Evolutionary conservation across 2,329 filamentous ascomycete genomes (phyloP).

Genomic region (Pseudodiploospora longispora): DNA sequence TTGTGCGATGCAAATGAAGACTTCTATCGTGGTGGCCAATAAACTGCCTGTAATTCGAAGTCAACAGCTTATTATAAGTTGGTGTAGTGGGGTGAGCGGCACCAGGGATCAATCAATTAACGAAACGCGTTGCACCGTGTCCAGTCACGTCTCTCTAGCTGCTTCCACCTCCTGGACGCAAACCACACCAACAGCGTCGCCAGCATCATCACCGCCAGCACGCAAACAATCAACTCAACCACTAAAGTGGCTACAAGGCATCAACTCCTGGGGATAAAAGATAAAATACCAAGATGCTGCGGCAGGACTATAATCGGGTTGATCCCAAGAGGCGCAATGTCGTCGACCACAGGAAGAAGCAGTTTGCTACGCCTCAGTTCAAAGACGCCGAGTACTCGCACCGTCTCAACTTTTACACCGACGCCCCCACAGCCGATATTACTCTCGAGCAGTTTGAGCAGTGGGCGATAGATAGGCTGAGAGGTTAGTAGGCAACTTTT

Average conservation of each 20-base stretch:
- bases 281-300: conserved; percentile 32
- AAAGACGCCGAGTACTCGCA: conserved; percentile 73
- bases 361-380: conserved; percentile 72
- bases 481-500: conserved; percentile 40
- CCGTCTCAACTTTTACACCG: conserved; percentile 84
- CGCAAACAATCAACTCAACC: too few species aligned
- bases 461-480: conserved; percentile 91
- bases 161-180: conserved; percentile 1
- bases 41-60: too few species aligned
- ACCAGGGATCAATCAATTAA: too few species aligned
- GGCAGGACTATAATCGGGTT: conserved; percentile 44
- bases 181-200: neutral
- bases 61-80: too few species aligned
- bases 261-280: neutral
- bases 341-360: conserved; percentile 74
- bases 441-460: conserved; percentile 96
- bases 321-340: conserved; percentile 67
- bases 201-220: conserved; percentile 6
- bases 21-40: too few species aligned
- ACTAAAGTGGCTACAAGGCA: neutral
- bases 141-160: conserved; percentile 23
- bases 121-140: conserved; percentile 15
- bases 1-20: too few species aligned
- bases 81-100: too few species aligned
- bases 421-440: conserved; percentile 86